Evolutionary conservation across 768 basidiomycete genomes (phyloP).

Genomic region (Lactarius hengduanensis): DNA sequence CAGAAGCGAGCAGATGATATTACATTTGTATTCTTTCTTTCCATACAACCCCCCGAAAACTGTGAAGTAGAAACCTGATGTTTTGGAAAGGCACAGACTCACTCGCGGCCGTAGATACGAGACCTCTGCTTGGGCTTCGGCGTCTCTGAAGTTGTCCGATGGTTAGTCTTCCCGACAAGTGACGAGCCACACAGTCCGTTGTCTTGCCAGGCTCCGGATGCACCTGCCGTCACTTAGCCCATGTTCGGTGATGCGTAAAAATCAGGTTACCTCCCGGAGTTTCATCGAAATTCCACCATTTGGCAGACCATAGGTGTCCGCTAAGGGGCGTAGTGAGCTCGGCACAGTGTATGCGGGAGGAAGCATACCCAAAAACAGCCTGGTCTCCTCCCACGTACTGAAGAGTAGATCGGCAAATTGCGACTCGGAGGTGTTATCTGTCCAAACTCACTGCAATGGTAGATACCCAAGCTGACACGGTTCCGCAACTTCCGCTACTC

Average conservation of each 20-base stretch:
- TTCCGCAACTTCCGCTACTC: slow-evolving; percentile 40
- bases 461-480: slow-evolving; percentile 44
- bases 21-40: slow-evolving; percentile 1
- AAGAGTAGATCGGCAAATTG: not conserved
- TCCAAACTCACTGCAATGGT: slow-evolving; percentile 39
- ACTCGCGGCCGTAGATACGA: not conserved
- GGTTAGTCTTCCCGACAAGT: slow-evolving; percentile 13
- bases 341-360: not conserved
- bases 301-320: slow-evolving; percentile 50
- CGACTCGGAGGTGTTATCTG: not conserved
- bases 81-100: not conserved
- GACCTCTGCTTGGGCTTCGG: not conserved
- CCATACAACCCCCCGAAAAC: not conserved
- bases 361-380: slow-evolving; percentile 42
- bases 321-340: slow-evolving; percentile 31
- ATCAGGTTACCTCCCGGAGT: slow-evolving; percentile 34
- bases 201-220: slow-evolving; percentile 37
- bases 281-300: slow-evolving; percentile 49
- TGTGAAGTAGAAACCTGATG: not conserved
- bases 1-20: not conserved
- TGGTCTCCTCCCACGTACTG: slow-evolving; percentile 46
- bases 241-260: not conserved
- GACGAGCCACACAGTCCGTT: slow-evolving; percentile 36
- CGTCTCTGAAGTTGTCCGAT: not conserved
- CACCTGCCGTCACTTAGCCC: slow-evolving; percentile 9